Evolutionary conservation across 768 basidiomycete genomes (phyloP), one percentile per base, ranked within the genome.

Genomic region (Boletales sp.): DNA sequence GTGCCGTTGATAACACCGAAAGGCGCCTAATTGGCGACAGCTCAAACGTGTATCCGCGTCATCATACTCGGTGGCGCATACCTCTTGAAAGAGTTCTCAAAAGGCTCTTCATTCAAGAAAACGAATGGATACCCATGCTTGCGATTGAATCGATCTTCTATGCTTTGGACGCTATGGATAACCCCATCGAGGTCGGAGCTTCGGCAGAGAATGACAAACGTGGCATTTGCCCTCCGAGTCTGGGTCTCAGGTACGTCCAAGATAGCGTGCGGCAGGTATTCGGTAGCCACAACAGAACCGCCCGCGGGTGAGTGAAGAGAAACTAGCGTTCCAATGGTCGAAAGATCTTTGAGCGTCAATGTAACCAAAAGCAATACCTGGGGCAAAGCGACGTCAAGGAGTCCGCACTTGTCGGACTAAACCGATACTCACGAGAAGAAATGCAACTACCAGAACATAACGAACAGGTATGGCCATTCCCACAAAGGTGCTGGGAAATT

Each of bases 51-150:
- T 27, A 38, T 32, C 12, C 30, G 46, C 6, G 18, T 30, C 45
- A 27, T 5, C 37, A 2, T 29, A 29, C 15, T 1, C 10, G 18
- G 39, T n/a, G 10, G 0, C 12, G 13, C 53, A 19, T 51, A 76
- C 73, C 61, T 63, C 60, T 72, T 78, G 69, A 86, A 84, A 5
- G 75, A 67, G 2, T 76, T 74, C 18, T 68, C 65, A 51, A 86
- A 85, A 3, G 74, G 71, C 40, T 76, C 79, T 15, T 87, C 84
- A 57, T 86, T 85, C 50, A 87, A 63, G 59, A 86, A 82, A 9
- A 83, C 77, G 63, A 79, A 86, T 1, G 82, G 81, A 54, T 87
- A 87, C 43, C 72, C 64, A 51, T 69, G 76, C 45, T 72, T 71
- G 24, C 71, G 66, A 58, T 87, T 86, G 66, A 85, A 86, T 8